Evolutionary conservation across 2,329 filamentous ascomycete genomes (phyloP).

Genomic region (Hymenoscyphus linearis): DNA sequence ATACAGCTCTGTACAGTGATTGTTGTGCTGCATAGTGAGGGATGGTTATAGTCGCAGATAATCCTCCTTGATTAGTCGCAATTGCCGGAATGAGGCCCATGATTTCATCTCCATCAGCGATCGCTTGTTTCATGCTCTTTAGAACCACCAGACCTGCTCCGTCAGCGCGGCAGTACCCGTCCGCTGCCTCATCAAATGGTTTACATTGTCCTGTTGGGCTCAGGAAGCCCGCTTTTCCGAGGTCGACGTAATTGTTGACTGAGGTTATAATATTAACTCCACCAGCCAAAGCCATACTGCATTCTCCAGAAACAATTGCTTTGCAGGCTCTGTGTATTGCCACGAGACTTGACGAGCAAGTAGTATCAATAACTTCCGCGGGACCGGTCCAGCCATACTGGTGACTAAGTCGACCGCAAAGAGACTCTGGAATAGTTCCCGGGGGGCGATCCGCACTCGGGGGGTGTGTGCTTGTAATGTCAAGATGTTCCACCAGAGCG

Average conservation of each 20-base stretch:
- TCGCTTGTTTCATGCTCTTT: slow-evolving; percentile 51
- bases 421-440: slow-evolving; percentile 4
- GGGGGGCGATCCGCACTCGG: slow-evolving; percentile 5
- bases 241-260: background rate
- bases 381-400: slow-evolving; percentile 43
- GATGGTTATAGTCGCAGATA: slow-evolving; percentile 49
- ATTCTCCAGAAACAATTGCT: slow-evolving; percentile 39
- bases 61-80: slow-evolving; percentile 51
- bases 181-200: slow-evolving; percentile 27
- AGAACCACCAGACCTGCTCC: slow-evolving; percentile 52
- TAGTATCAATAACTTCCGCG: slow-evolving; percentile 58
- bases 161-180: slow-evolving; percentile 35
- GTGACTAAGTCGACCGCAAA: slow-evolving; percentile 4
- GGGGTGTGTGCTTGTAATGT: slow-evolving; percentile 2
- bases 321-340: slow-evolving; percentile 49
- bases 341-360: slow-evolving; percentile 50
- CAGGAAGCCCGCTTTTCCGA: background rate
- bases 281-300: slow-evolving; percentile 23
- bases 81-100: slow-evolving; percentile 48
- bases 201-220: slow-evolving; percentile 37
- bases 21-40: slow-evolving; percentile 42
- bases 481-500: slow-evolving; percentile 3
- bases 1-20: background rate
- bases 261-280: slow-evolving; percentile 9
- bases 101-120: slow-evolving; percentile 52